Percentiles rank a stretch among this genome's conserved stretches.
phyloP scores from a whole-genome alignment of 129 eudicot species.

The Erigeron canadensis region DNA sequence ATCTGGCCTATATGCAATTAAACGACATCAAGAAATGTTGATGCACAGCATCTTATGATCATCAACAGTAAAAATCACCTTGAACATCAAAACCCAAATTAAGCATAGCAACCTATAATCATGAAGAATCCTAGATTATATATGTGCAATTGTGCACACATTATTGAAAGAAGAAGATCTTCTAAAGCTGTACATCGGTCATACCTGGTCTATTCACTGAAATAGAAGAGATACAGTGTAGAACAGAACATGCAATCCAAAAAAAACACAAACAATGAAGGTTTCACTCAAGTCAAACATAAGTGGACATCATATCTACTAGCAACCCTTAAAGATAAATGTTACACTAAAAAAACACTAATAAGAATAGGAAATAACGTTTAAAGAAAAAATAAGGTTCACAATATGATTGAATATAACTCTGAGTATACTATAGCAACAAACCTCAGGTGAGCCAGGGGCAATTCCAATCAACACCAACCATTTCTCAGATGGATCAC shows the following conservation, averaged over 20 bases:
- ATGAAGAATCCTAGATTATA: background rate
- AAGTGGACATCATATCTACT: constrained; percentile 17
- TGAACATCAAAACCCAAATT: background rate
- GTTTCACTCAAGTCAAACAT: constrained; percentile 3
- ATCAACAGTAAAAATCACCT: background rate
- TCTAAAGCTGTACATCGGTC: background rate
- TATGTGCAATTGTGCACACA: background rate
- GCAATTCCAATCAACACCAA: constrained; percentile 98
- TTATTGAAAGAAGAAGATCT: background rate
- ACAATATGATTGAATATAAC: background rate
- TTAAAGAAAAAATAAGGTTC: background rate
- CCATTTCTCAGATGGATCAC: constrained; percentile 98
- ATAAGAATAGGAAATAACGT: constrained; percentile 5
- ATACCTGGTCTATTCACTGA: background rate
- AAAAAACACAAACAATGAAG: background rate
- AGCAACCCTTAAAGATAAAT: background rate
- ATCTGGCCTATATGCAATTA: background rate
- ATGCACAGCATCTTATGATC: background rate
- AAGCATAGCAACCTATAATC: background rate
- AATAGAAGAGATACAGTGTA: background rate
- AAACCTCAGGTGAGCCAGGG: constrained; percentile 96
- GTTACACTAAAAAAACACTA: constrained; percentile 2
- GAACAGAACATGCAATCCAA: background rate
- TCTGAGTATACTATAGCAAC: constrained; percentile 31
- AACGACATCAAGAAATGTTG: background rate